Base-by-base conservation (phyloP, 495 filamentous ascomycete genomes). In the Penicillium manginii region DNA sequence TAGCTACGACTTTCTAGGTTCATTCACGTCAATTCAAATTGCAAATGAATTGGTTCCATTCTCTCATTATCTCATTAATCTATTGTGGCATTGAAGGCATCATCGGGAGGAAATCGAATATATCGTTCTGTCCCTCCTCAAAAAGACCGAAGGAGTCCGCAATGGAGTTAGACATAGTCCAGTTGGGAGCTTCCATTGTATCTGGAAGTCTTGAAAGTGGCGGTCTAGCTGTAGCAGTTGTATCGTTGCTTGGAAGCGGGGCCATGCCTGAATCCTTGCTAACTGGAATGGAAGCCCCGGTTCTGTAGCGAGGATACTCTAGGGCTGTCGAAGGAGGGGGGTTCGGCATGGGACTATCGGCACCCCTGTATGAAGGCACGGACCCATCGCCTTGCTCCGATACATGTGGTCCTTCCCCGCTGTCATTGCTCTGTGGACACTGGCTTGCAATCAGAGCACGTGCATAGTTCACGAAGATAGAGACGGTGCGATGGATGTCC, bases 131-230 rank as follows among this genome's bases (percentile, higher is more conserved):
- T 2, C 70, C 75, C 50, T 78, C 75, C 37, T 78, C 75, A 37
- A 78, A 78, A n/a, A 78, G 64, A 12, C 74, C 75, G 54, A 78
- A 78, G 4, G 75, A 78, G 39, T 78, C 73, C 14, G 75, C 74
- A 56, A 78, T 77, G 0, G 75, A 70, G 50, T 73, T 74, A 0
- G 73, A 77, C 52, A 78, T 62, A 11, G 71, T 74, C 75, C 75
- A 78, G 47, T 72, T 78, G 2, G 75, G 75, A 12, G 68, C 73
- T 32, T 78, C 73, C 65, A 78, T 72, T 21, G 69, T 65, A n/a
- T 70, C 69, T 31, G 71, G 63, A 8, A 76, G 43, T 48, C 68
- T 59, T 47, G 69, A 61, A 50, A 69, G 65, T 54, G 66, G 67
- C 33, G 72, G 65, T 64, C 70, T 71, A 47, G 65, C 32, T 47